Evolutionary conservation across 129 eudicot species (phyloP), one percentile per base, ranked within the genome.

Genomic region (Arctium lappa): DNA sequence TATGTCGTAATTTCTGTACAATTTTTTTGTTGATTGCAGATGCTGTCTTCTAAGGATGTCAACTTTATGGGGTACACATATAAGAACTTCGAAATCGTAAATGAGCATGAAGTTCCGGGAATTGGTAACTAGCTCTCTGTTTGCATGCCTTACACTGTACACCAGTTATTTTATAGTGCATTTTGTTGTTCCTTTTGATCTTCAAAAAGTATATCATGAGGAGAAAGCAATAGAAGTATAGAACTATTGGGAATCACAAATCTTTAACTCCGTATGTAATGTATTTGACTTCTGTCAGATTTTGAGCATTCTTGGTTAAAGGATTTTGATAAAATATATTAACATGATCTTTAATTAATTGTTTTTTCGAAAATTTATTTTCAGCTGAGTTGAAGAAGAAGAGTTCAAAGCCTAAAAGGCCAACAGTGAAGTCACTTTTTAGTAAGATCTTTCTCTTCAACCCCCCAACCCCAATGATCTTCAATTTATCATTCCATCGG

Each of bases 371-470:
- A 30, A 31, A 6, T 78, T 37, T 78, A 5, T 62, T 81, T 82
- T 81, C 93, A 95, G 99, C 97, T 75, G 97, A 95, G 90, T 83
- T 95, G 81, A 95, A 89, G 97, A 95, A 95, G 94, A 95, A 95
- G 89, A 93, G 87, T 86, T 68, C 89, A 81, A 95, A 95, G 79
- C 90, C 98, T 7, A 95, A 95, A 89, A 86, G 98, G 84, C 99
- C 99, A 32, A 95, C 99, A 34, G 94, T 95, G 86, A 93, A 95
- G 86, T 91, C 99, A 60, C 99, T 95, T 63, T 95, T 95, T 86
- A 92, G 99, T 95, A 93, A 38, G 91, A 38, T 86, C 74, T 82
- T 86, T 65, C 69, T 86, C 78, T 31, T 80, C 78, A 76, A 84
- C 72, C 22, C 56, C 48, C 16, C 15, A 12, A n/a, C 68, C 68